Evolutionary conservation across 805 yeast genomes (phyloP).

Genomic region (Jamesozyma spencerorum): DNA sequence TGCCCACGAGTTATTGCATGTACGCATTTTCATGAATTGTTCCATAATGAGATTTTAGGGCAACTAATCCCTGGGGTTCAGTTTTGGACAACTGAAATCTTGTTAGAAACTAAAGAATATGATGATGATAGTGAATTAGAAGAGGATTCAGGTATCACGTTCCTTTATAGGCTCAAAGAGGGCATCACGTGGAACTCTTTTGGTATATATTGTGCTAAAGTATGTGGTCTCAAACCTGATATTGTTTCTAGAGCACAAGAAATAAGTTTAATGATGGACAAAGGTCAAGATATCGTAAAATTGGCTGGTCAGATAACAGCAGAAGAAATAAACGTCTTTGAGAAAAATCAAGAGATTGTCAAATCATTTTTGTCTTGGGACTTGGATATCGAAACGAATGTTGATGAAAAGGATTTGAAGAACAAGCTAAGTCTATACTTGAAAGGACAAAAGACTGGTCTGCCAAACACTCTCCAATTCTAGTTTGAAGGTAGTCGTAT

Average conservation of each 20-base stretch:
- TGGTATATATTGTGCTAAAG: slow-evolving; percentile 36
- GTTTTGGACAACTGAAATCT: slow-evolving; percentile 32
- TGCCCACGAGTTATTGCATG: slow-evolving; percentile 30
- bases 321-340: slow-evolving; percentile 13
- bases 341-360: slow-evolving; percentile 13
- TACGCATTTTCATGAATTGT: slow-evolving; percentile 39
- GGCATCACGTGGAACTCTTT: slow-evolving; percentile 31
- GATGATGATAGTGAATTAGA: neutral
- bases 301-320: slow-evolving; percentile 9
- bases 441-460: neutral
- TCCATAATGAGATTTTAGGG: slow-evolving; percentile 21
- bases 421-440: slow-evolving; percentile 6
- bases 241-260: slow-evolving; percentile 30
- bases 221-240: slow-evolving; percentile 28
- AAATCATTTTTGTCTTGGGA: slow-evolving; percentile 26
- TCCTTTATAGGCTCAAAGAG: slow-evolving; percentile 27
- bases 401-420: slow-evolving; percentile 4
- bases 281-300: slow-evolving; percentile 16
- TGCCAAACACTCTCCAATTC: neutral
- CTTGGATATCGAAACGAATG: slow-evolving; percentile 16
- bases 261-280: slow-evolving; percentile 13
- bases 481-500: neutral
- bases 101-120: slow-evolving; percentile 7
- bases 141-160: slow-evolving; percentile 20
- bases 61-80: slow-evolving; percentile 14